Percentiles rank a stretch among this genome's conserved stretches.
Evolutionary conservation across 345 rosid species (phyloP).

Genomic region (Arabis hirsuta): DNA sequence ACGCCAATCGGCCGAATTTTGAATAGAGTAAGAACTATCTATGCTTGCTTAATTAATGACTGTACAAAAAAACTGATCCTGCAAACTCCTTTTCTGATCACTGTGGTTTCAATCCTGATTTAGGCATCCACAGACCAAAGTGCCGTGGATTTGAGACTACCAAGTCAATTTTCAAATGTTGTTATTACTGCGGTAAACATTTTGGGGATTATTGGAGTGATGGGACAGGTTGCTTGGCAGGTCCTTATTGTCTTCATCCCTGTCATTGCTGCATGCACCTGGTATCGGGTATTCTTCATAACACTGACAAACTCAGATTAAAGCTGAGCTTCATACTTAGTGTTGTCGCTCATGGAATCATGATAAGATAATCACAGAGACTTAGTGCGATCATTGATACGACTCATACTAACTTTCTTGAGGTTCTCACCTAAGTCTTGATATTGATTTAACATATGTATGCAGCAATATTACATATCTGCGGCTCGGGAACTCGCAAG

Average conservation of each 20-base stretch:
- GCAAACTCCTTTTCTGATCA: conserved; percentile 17
- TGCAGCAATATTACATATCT: conserved; percentile 81
- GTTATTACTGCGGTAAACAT: conserved; percentile 59
- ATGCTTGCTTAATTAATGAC: too few relatives aligned
- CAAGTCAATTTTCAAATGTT: conserved; percentile 48
- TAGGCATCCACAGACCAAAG: conserved; percentile 90
- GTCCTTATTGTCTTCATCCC: conserved; percentile 75
- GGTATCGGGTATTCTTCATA: conserved; percentile 69
- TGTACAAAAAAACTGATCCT: background rate
- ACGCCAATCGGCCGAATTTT: conserved; percentile 74
- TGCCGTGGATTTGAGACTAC: conserved; percentile 60
- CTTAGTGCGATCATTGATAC: background rate
- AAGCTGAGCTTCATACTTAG: conserved; percentile 17
- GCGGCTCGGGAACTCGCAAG: conserved; percentile 91
- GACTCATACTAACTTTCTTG: conserved; percentile 13
- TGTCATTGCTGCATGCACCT: conserved; percentile 54
- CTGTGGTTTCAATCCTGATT: conserved; percentile 34
- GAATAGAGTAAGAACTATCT: conserved; percentile 55
- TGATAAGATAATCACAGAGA: background rate
- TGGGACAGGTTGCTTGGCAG: conserved; percentile 88
- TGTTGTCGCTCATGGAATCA: conserved; percentile 13
- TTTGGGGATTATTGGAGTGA: conserved; percentile 63
- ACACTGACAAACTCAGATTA: conserved; percentile 17
- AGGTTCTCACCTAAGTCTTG: conserved; percentile 19
- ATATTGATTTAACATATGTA: conserved; percentile 21